These are phyloP conservation scores for Blumeriella jaapii DNA, from an alignment of 2,329 filamentous ascomycete species.

Conservation along the genomic window DNA sequence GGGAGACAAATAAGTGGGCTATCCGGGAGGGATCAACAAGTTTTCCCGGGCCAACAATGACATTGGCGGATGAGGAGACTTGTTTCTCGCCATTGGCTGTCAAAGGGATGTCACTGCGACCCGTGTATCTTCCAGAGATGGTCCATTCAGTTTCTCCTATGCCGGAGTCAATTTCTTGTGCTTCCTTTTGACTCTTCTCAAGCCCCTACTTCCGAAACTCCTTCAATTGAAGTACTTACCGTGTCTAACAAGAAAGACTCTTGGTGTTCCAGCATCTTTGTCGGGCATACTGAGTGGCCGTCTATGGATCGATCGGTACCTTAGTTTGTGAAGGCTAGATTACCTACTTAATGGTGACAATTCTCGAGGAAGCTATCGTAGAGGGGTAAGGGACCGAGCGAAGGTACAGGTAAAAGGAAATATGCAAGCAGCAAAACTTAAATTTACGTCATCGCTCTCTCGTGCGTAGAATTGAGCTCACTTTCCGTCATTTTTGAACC, in stretches of 20 bases:
- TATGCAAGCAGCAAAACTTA: no score
- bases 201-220: not conserved
- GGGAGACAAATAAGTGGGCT: conserved; percentile 35
- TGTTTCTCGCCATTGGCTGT: conserved; percentile 32
- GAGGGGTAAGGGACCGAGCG: no score
- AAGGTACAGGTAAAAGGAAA: no score
- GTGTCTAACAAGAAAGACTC: conserved; percentile 31
- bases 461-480: no score
- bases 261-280: conserved; percentile 28
- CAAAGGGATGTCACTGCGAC: conserved; percentile 31
- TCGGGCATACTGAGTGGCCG: conserved; percentile 28
- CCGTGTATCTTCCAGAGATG: conserved; percentile 35
- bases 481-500: no score
- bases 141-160: conserved; percentile 37
- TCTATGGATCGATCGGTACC: no score
- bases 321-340: no score
- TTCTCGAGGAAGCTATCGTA: no score
- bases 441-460: no score
- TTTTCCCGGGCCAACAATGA: conserved; percentile 35
- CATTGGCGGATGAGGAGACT: conserved; percentile 31
- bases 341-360: no score
- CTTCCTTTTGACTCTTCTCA: not conserved
- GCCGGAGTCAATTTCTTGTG: not conserved
- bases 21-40: conserved; percentile 37
- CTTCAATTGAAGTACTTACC: conserved; percentile 19